Evolutionary conservation across 2,329 filamentous ascomycete genomes (phyloP).

Genomic region (Alternaria infectoria): DNA sequence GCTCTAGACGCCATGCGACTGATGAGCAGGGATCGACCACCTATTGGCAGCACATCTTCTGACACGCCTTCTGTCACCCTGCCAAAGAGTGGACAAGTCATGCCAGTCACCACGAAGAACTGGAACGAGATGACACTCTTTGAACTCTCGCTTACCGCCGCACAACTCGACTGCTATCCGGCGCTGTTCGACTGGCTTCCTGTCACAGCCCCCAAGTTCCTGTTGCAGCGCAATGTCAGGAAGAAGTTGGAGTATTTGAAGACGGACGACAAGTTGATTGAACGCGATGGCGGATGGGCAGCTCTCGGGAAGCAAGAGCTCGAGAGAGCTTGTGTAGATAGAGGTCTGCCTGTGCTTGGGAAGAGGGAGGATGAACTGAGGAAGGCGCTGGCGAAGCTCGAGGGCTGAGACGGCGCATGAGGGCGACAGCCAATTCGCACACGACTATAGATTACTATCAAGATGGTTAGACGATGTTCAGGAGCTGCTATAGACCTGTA

Average conservation of each 20-base stretch:
- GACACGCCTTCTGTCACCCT: not conserved
- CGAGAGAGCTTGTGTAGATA: constrained; percentile 70
- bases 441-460: not conserved
- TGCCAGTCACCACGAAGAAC: not conserved
- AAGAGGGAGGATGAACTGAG: constrained; percentile 38
- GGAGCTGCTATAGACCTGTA: not conserved
- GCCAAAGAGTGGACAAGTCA: constrained; percentile 1
- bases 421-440: not conserved
- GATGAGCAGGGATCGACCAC: constrained; percentile 16
- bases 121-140: constrained; percentile 18
- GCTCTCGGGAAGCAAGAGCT: constrained; percentile 70
- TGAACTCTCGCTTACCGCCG: constrained; percentile 26
- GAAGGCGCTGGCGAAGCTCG: constrained; percentile 19
- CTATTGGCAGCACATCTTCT: not conserved
- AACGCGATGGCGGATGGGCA: constrained; percentile 65
- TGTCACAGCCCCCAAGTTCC: constrained; percentile 51
- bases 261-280: constrained; percentile 73
- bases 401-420: not conserved
- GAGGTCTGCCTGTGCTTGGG: constrained; percentile 37
- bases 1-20: constrained; percentile 25
- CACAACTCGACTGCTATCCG: constrained; percentile 32
- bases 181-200: constrained; percentile 49
- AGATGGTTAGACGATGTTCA: not conserved
- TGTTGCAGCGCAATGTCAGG: constrained; percentile 63
- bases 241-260: constrained; percentile 68